Percentiles rank a stretch among this genome's conserved stretches.
Evolutionary conservation across 805 yeast genomes (phyloP).

Genomic region (Lipomyces kockii): DNA sequence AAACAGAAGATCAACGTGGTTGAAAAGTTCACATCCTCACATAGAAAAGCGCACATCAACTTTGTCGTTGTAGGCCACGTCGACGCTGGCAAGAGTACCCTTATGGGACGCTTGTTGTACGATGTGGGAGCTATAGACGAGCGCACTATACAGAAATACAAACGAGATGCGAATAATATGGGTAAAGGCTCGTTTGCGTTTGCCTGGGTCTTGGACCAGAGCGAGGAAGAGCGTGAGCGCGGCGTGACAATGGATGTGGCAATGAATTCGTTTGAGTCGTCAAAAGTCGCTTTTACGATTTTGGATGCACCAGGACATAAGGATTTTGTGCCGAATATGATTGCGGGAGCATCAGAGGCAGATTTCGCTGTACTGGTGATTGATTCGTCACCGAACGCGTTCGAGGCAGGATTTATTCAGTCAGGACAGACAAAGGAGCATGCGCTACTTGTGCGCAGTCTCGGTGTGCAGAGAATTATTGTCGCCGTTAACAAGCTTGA

Average conservation of each 20-base stretch:
- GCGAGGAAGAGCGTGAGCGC: conserved; percentile 70
- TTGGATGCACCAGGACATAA: conserved; percentile 86
- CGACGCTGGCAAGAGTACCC: conserved; percentile 82
- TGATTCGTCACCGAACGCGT: conserved; percentile 67
- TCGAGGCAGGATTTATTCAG: conserved; percentile 67
- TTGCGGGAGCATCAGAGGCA: conserved; percentile 62
- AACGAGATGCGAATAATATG: conserved; percentile 64
- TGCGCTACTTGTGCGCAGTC: conserved; percentile 64
- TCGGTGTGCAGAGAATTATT: conserved; percentile 66
- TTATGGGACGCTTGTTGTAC: conserved; percentile 72
- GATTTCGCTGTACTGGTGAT: conserved; percentile 75
- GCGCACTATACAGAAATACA: conserved; percentile 63
- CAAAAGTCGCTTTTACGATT: conserved; percentile 61
- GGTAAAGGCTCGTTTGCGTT: conserved; percentile 82
- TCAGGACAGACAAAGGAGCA: conserved; percentile 84
- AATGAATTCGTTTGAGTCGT: conserved; percentile 67
- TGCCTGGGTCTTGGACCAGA: conserved; percentile 87
- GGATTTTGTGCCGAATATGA: conserved; percentile 85
- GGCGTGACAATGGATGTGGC: conserved; percentile 84
- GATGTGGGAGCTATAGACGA: conserved; percentile 71
- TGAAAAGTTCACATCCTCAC: conserved; percentile 47
- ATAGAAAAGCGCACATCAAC: conserved; percentile 60
- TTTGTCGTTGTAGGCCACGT: conserved; percentile 82
- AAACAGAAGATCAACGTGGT: conserved; percentile 54
- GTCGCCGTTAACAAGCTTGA: conserved; percentile 77